phyloP scores from a whole-genome alignment of 768 basidiomycete genomes.

The Podaxis carcinomalis region DNA sequence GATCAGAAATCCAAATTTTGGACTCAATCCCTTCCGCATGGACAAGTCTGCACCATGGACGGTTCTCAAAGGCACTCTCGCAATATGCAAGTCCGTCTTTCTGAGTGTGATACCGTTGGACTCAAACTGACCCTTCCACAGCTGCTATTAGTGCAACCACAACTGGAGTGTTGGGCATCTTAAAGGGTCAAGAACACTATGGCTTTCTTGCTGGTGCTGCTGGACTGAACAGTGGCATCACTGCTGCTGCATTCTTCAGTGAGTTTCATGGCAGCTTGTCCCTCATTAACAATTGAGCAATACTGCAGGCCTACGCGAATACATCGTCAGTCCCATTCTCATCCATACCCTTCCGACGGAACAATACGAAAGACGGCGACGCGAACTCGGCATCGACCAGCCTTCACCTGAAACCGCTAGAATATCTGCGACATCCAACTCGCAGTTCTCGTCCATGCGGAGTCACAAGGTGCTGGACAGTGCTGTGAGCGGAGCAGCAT shows the following conservation, averaged over 20 bases:
- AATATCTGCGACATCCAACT: constrained; percentile 40
- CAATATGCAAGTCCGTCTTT: constrained; percentile 80
- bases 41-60: constrained; percentile 31
- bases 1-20: background rate
- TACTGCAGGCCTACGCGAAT: constrained; percentile 67
- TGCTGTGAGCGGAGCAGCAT: constrained; percentile 63
- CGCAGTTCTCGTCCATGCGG: constrained; percentile 30
- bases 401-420: constrained; percentile 5
- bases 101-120: constrained; percentile 23
- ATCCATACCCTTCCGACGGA: constrained; percentile 37
- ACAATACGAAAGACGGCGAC: constrained; percentile 43
- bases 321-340: constrained; percentile 62
- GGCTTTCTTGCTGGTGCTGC: constrained; percentile 52
- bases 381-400: constrained; percentile 21
- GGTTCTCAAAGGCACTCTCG: constrained; percentile 52
- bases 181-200: constrained; percentile 42
- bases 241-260: constrained; percentile 79
- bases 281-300: constrained; percentile 3
- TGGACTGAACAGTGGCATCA: constrained; percentile 68
- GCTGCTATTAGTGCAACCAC: constrained; percentile 54
- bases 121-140: constrained; percentile 22
- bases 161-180: constrained; percentile 40
- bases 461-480: constrained; percentile 63
- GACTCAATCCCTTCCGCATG: constrained; percentile 19
- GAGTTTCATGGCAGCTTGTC: constrained; percentile 20